phyloP scores from a whole-genome alignment of 768 basidiomycete genomes.

The Amanita pseudoporphyria region DNA sequence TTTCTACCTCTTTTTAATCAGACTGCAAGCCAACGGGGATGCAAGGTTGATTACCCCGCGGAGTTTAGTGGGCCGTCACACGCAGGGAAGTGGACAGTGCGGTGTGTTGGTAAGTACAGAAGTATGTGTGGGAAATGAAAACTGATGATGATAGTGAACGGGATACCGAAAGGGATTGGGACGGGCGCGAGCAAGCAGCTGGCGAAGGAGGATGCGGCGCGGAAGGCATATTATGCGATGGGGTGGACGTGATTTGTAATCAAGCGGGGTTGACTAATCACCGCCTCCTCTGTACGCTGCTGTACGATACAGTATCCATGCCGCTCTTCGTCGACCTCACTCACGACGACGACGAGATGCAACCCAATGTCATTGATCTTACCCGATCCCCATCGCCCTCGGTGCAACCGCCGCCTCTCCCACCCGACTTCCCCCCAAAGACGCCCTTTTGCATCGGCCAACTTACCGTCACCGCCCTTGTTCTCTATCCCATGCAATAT shows the following conservation, averaged over 20 bases:
- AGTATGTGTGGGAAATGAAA: not conserved
- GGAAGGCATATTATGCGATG: constrained; percentile 63
- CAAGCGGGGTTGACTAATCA: not conserved
- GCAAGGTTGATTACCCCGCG: constrained; percentile 51
- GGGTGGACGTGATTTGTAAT: constrained; percentile 44
- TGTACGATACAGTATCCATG: not conserved
- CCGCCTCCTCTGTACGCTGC: not conserved
- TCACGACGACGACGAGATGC: constrained; percentile 49
- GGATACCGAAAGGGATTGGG: constrained; percentile 57
- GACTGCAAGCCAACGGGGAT: constrained; percentile 54
- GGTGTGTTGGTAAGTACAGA: constrained; percentile 53
- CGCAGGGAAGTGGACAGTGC: constrained; percentile 55
- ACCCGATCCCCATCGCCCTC: constrained; percentile 55
- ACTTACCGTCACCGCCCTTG: constrained; percentile 70
- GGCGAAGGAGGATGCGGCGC: constrained; percentile 72
- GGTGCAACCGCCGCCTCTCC: constrained; percentile 24
- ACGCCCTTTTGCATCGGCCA: constrained; percentile 87
- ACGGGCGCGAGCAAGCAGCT: constrained; percentile 61
- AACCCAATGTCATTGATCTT: constrained; percentile 51
- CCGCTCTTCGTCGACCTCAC: constrained; percentile 9
- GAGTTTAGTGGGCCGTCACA: constrained; percentile 58
- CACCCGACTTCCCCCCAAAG: constrained; percentile 60
- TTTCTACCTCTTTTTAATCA: constrained; percentile 72
- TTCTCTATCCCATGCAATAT: constrained; percentile 75
- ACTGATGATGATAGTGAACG: constrained; percentile 45